phyloP scores from a whole-genome alignment of 257 asterid genomes.

The Pogostemon cablin region DNA sequence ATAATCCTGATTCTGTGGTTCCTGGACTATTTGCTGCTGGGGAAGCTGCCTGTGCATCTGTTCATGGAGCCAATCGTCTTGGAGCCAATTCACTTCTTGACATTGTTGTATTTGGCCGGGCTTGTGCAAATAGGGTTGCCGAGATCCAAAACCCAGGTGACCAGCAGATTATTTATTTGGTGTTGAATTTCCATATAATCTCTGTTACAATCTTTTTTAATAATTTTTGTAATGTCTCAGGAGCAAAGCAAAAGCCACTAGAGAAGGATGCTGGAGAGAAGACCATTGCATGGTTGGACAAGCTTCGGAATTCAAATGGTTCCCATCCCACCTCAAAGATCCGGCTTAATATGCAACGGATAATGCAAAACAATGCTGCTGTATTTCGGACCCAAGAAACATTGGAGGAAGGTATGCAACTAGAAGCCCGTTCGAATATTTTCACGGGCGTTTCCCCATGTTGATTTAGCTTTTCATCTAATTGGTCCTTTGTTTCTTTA shows the following conservation, averaged over 20 bases:
- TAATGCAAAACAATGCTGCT: conserved; percentile 98
- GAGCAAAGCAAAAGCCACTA: conserved; percentile 79
- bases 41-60: conserved; percentile 99
- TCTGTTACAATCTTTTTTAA: conserved; percentile 27
- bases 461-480: not conserved
- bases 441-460: not conserved
- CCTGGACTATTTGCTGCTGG: conserved; percentile 99
- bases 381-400: conserved; percentile 98
- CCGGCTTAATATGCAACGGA: conserved; percentile 89
- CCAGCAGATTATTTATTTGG: not conserved
- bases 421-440: not conserved
- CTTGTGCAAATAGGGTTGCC: conserved; percentile 96
- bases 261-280: conserved; percentile 88
- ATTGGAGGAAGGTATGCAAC: conserved; percentile 80
- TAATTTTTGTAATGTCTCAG: conserved; percentile 47
- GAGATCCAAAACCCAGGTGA: conserved; percentile 85
- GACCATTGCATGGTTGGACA: conserved; percentile 96
- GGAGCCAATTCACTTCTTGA: conserved; percentile 99
- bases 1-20: conserved; percentile 70
- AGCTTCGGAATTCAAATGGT: conserved; percentile 90
- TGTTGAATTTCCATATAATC: conserved; percentile 9
- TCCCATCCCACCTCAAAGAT: conserved; percentile 87
- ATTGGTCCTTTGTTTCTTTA: conserved; percentile 29
- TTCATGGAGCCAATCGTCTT: conserved; percentile 97
- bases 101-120: conserved; percentile 97